Conservation (phyloP, 805 yeast species). For the Teunomyces cretensis region DNA sequence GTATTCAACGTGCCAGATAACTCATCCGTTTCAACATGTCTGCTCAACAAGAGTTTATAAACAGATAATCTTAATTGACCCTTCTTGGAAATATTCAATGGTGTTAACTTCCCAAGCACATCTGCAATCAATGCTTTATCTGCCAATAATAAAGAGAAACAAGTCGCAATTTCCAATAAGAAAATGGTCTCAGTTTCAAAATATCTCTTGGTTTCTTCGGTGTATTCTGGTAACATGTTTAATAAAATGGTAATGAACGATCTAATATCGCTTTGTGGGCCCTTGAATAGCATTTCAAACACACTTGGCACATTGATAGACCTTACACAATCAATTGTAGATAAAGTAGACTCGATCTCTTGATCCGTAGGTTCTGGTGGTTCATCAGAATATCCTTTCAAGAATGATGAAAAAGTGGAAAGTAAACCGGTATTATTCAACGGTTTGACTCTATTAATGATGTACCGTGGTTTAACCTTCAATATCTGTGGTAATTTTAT, state of each 20-base stretch:
- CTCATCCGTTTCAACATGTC: constrained; percentile 18
- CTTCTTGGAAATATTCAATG: constrained; percentile 26
- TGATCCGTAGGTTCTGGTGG: constrained; percentile 91
- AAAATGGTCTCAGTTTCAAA: constrained; percentile 51
- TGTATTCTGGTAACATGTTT: constrained; percentile 25
- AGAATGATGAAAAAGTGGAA: constrained; percentile 86
- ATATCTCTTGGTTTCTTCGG: constrained; percentile 32
- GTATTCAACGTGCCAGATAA: constrained; percentile 4
- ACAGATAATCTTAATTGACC: constrained; percentile 46
- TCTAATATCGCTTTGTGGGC: constrained; percentile 35
- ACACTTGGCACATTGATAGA: constrained; percentile 62
- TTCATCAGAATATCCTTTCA: constrained; percentile 84
- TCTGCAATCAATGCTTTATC: constrained; percentile 21
- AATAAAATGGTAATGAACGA: constrained; percentile 26
- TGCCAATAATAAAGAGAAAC: constrained; percentile 31
- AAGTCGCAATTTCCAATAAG: constrained; percentile 43
- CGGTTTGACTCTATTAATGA: constrained; percentile 61
- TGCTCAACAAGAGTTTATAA: constrained; percentile 50
- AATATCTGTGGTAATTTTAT: constrained; percentile 54
- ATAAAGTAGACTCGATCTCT: constrained; percentile 81
- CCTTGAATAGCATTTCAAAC: constrained; percentile 48
- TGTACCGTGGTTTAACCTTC: constrained; percentile 63
- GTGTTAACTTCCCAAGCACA: constrained; percentile 13
- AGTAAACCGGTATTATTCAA: constrained; percentile 76
- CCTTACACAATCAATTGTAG: constrained; percentile 79